phyloP scores from a whole-genome alignment of 768 basidiomycete genomes.

The Scleroderma citrinum region DNA sequence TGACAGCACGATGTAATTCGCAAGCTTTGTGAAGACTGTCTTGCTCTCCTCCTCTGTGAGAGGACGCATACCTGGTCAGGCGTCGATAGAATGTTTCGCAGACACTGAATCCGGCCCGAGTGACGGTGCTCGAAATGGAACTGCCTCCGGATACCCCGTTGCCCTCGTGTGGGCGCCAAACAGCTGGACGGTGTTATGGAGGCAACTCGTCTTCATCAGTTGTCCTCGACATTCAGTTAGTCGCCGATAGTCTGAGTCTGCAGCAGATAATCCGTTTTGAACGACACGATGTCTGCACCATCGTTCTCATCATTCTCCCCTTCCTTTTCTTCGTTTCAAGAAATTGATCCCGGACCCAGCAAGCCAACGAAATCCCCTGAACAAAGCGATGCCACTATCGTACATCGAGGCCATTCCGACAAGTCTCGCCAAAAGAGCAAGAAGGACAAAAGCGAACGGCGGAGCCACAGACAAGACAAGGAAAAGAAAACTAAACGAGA shows the following conservation, averaged over 20 bases:
- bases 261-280: constrained; percentile 2
- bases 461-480: constrained; percentile 19
- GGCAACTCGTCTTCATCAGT: neutral
- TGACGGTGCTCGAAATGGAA: neutral
- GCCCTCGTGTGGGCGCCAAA: neutral
- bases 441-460: constrained; percentile 18
- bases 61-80: constrained; percentile 79
- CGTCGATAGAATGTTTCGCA: neutral
- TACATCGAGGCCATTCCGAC: constrained; percentile 8
- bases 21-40: constrained; percentile 91
- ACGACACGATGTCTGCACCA: constrained; percentile 40
- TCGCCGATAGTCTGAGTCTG: neutral
- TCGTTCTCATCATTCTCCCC: constrained; percentile 61
- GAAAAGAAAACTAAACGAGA: constrained; percentile 28
- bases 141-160: neutral
- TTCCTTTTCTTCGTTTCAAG: constrained; percentile 67
- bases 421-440: constrained; percentile 8
- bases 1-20: constrained; percentile 85
- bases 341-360: constrained; percentile 43
- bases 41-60: constrained; percentile 97
- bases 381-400: constrained; percentile 13
- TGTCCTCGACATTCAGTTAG: neutral
- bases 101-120: no score
- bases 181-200: neutral
- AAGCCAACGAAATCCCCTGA: constrained; percentile 14